Percentiles rank a stretch among this genome's conserved stretches.
Evolutionary conservation across 345 rosid genomes (phyloP).

Genomic region (Corymbia maculata): DNA sequence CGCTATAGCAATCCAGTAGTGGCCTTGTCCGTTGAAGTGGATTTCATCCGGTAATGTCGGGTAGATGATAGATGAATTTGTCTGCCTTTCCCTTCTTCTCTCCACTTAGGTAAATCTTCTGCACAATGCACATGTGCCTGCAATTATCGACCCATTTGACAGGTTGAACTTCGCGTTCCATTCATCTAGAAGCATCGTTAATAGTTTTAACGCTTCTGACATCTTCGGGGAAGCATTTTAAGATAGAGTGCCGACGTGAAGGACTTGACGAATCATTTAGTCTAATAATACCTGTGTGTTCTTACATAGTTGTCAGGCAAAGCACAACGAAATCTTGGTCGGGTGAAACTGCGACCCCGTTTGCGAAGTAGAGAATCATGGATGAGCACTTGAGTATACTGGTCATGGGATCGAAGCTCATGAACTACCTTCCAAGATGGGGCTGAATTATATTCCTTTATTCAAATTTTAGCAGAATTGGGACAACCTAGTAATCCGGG

Average conservation of each 20-base stretch:
- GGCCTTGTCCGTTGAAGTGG: slow-evolving; percentile 52
- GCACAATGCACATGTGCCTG: slow-evolving; percentile 75
- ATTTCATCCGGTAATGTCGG: slow-evolving; percentile 72
- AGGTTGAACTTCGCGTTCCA: too few relatives aligned
- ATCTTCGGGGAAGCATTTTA: too few relatives aligned
- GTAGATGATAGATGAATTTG: slow-evolving; percentile 28
- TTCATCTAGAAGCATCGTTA: too few relatives aligned
- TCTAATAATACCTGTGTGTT: background rate
- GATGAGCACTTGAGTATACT: slow-evolving; percentile 35
- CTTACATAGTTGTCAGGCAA: slow-evolving; percentile 53
- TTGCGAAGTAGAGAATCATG: slow-evolving; percentile 47
- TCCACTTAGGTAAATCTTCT: slow-evolving; percentile 42
- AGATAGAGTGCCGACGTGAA: too few relatives aligned
- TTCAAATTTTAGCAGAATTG: background rate
- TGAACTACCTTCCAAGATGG: slow-evolving; percentile 46
- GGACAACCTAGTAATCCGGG: background rate
- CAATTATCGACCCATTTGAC: background rate
- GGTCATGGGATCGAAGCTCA: slow-evolving; percentile 50
- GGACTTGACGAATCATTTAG: too few relatives aligned
- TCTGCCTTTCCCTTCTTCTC: slow-evolving; percentile 39
- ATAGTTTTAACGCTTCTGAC: too few relatives aligned
- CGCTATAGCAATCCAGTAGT: slow-evolving; percentile 53
- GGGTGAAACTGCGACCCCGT: slow-evolving; percentile 58
- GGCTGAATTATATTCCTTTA: slow-evolving; percentile 35
- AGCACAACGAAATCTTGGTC: slow-evolving; percentile 39